A percentile compares a stretch with the other conserved stretches of the same genome.
Conservation (phyloP, 108 stramenopile genomes). For the Asterionellopsis glacialis region DNA sequence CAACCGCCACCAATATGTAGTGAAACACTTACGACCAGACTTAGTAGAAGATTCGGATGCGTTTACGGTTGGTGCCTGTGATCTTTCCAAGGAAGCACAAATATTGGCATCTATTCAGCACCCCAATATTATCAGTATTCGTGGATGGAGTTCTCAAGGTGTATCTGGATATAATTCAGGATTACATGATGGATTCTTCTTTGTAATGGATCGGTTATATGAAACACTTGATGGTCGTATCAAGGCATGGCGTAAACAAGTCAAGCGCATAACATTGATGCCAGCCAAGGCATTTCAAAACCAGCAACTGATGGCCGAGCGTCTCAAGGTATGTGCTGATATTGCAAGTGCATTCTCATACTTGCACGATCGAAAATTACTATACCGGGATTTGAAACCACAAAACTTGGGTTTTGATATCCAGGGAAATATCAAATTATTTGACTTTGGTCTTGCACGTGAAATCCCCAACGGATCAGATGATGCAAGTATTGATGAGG, state of each 20-base stretch:
- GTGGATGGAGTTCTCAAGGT: conserved; percentile 4
- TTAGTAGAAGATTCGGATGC: neutral
- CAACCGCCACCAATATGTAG: too few relatives aligned
- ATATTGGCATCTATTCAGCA: conserved; percentile 21
- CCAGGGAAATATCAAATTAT: conserved; percentile 64
- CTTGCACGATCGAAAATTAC: neutral
- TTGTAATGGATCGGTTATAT: conserved; percentile 48
- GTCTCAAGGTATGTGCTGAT: neutral
- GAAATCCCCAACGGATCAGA: conserved; percentile 37
- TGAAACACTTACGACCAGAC: too few relatives aligned
- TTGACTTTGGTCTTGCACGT: conserved; percentile 77
- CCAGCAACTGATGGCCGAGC: neutral
- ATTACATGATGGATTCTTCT: conserved; percentile 30
- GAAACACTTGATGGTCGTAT: conserved; percentile 40
- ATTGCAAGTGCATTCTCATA: neutral
- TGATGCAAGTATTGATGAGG: conserved; percentile 3
- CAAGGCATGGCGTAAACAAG: conserved; percentile 12
- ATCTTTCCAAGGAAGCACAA: conserved; percentile 28
- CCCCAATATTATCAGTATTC: conserved; percentile 23
- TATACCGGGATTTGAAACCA: conserved; percentile 50
- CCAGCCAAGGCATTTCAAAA: too few relatives aligned
- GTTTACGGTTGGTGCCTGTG: conserved; percentile 19
- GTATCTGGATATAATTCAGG: conserved; percentile 10
- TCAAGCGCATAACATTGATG: too few relatives aligned
- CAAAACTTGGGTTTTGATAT: conserved; percentile 64